phyloP scores from a whole-genome alignment of 2,329 filamentous ascomycete genomes.

The Didymella pinodella region DNA sequence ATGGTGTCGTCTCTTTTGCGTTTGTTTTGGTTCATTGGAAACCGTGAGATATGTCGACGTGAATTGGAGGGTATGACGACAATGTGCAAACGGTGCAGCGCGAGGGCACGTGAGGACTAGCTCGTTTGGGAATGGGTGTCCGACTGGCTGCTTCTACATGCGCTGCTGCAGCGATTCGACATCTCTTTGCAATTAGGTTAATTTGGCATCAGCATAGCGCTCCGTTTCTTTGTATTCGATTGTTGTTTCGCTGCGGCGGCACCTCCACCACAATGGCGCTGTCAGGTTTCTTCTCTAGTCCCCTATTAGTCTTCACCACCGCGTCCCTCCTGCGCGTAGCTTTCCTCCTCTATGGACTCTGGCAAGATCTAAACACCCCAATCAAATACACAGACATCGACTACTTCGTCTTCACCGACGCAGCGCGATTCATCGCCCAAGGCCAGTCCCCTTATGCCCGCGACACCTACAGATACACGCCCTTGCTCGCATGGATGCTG shows the following conservation, averaged over 20 bases:
- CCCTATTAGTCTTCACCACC: conserved; percentile 51
- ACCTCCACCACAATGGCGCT: conserved; percentile 31
- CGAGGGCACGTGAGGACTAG: conserved; percentile 34
- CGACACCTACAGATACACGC: conserved; percentile 97
- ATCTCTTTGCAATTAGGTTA: neutral
- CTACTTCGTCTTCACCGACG: conserved; percentile 98
- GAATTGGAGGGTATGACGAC: conserved; percentile 6
- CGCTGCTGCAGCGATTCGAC: neutral
- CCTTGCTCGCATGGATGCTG: conserved; percentile 89
- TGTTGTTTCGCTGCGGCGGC: neutral
- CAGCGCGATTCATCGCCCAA: conserved; percentile 76
- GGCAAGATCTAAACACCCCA: conserved; percentile 89
- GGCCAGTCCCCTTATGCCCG: conserved; percentile 80
- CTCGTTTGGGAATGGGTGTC: conserved; percentile 26
- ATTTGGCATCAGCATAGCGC: neutral
- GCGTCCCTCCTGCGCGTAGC: conserved; percentile 70
- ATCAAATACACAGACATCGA: conserved; percentile 99
- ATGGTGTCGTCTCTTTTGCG: conserved; percentile 49
- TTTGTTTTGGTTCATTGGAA: conserved; percentile 41
- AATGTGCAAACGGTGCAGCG: conserved; percentile 37
- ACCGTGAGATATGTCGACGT: conserved; percentile 7
- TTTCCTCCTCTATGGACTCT: conserved; percentile 86
- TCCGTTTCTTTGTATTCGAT: neutral
- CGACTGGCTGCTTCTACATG: conserved; percentile 20
- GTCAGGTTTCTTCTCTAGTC: conserved; percentile 45